These are phyloP conservation scores for Gossypium arboreum DNA, from an alignment of 345 rosid genomes.

Conservation along the genomic window DNA sequence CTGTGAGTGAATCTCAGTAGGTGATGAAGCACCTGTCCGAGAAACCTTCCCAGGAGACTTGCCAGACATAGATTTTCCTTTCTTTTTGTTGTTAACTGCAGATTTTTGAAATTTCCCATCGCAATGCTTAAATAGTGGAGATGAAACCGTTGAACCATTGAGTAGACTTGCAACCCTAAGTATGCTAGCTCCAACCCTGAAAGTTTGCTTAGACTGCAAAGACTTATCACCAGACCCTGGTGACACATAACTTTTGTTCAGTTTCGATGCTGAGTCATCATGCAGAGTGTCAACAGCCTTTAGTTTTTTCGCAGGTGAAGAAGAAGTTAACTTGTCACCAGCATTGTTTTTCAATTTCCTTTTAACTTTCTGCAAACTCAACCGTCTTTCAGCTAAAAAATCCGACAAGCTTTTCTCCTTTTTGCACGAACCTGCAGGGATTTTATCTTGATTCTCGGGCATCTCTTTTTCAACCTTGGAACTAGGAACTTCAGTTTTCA, in stretches of 20 bases:
- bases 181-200: conserved; percentile 43
- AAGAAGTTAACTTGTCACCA: conserved; percentile 17
- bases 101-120: conserved; percentile 12
- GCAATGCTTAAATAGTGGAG: conserved; percentile 24
- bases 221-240: conserved; percentile 23
- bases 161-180: conserved; percentile 41
- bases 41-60: conserved; percentile 18
- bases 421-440: conserved; percentile 22
- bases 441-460: conserved; percentile 26
- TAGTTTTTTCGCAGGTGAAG: conserved; percentile 36
- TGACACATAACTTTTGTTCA: conserved; percentile 22
- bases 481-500: conserved; percentile 22
- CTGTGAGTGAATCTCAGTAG: conserved; percentile 31
- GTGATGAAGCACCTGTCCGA: conserved; percentile 26
- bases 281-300: conserved; percentile 30
- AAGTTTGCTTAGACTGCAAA: conserved; percentile 11
- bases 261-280: conserved; percentile 26
- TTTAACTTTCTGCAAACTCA: conserved; percentile 24
- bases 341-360: conserved; percentile 25
- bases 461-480: conserved; percentile 28
- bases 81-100: conserved; percentile 22
- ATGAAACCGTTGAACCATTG: conserved; percentile 30
- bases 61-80: conserved; percentile 24
- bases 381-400: conserved; percentile 40
- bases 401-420: conserved; percentile 64